Evolutionary conservation across 1,284 basidiomycete species (phyloP), one percentile per base, ranked within the genome.

Genomic region (Tilletia indica): DNA sequence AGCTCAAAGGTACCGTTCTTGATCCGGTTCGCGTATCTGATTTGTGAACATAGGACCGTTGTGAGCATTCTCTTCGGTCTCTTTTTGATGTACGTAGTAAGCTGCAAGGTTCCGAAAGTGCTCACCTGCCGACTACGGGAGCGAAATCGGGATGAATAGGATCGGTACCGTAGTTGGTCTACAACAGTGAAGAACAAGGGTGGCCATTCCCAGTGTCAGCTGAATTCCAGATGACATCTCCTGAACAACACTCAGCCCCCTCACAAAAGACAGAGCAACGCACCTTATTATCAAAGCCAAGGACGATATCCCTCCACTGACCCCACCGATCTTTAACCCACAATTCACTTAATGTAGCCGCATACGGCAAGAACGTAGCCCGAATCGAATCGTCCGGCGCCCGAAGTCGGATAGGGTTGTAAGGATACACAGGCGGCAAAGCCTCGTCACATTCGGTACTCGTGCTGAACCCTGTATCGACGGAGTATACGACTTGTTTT

Each of bases 111-210:
- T 31, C 25, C 25, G 25, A 6, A 34, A 16, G 25, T 38, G 19
- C 61, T 64, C 34, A 64, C 19, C 80, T 74, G 21, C 80, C 80
- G 6, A 81, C 79, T 38, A 78, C 70, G 12, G 80, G 79, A 0
- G 78, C 77, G 47, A 84, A 83, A 70, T 82, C 78, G 31, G 82
- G 78, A 69, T 83, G 82, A 19, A 74, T 73, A 1, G 77, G 73
- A 51, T 83, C 81, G 12, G 76, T 74, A 5, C 73, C 74, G 74
- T 82, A 83, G 39, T 78, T 77, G 39, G 81, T 81, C 38, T 74
- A 31, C 8, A 31, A 54, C 3, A 49, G 11, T 49, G 47, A 54
- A 19, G 51, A 11, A 19, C n/a, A 54, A 54, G 31, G 51, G 2
- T n/a, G 9, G 25, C 25, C 25, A 31, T 31, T 31, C 25, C 25